These are phyloP conservation scores for Trifolium dubium DNA, from an alignment of 306 rosid species.

Conservation along the genomic window DNA sequence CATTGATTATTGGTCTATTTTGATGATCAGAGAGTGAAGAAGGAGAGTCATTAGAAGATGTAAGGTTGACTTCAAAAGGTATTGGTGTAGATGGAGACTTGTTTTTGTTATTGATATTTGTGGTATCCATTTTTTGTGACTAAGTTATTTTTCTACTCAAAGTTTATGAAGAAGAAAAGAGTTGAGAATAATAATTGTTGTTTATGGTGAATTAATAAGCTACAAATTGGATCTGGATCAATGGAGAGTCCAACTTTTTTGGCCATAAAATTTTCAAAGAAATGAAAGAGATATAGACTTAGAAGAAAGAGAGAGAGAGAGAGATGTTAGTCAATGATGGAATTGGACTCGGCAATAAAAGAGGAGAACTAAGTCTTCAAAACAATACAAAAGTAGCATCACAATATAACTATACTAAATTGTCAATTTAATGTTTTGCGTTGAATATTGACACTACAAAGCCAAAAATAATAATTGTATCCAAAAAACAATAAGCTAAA, in stretches of 20 bases:
- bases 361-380: slow-evolving; percentile 47
- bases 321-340: slow-evolving; percentile 53
- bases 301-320: slow-evolving; percentile 29
- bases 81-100: slow-evolving; percentile 43
- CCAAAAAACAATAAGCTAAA: no score
- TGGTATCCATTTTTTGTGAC: slow-evolving; percentile 48
- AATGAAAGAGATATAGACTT: slow-evolving; percentile 35
- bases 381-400: neutral
- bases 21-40: slow-evolving; percentile 6
- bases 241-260: slow-evolving; percentile 83
- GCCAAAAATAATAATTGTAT: no score
- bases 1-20: slow-evolving; percentile 55
- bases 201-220: slow-evolving; percentile 46
- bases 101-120: neutral
- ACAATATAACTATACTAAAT: no score
- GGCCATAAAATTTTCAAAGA: slow-evolving; percentile 69
- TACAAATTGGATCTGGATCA: slow-evolving; percentile 80
- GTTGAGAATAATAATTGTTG: slow-evolving; percentile 59
- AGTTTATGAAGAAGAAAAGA: slow-evolving; percentile 57
- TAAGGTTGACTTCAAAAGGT: slow-evolving; percentile 71
- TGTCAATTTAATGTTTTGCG: neutral
- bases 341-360: slow-evolving; percentile 83
- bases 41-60: slow-evolving; percentile 39
- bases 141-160: neutral
- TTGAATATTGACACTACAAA: neutral